Base-by-base conservation (phyloP, 805 yeast species). In the Groenewaldozyma tartarivorans region DNA sequence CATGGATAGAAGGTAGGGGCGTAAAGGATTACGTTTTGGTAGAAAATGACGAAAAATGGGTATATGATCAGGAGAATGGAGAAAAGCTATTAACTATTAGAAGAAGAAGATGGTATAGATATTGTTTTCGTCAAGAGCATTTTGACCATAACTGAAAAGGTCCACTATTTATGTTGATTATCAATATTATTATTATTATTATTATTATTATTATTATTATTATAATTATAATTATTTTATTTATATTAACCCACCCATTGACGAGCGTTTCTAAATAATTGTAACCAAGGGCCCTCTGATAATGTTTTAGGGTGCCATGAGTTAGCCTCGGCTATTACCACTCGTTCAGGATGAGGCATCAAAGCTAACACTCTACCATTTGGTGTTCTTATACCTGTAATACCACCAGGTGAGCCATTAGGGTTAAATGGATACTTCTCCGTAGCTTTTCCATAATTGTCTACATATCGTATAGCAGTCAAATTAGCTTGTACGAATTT, bases 281-380 rank as follows among this genome's bases (percentile, higher is more conserved):
- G 76, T 50, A 92, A 77, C 98, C 98, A 92, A 38, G 98, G 98
- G 41, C 95, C 95, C 22, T 79, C 81, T 41, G 77, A 81, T 88
- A 94, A 85, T 20, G 66, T 71, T 44, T 69, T 64, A 38, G 96
- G 96, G 58, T 85, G 84, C 78, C 85, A 90, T 3, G 96, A 86
- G 67, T 90, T 90, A 42, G 94, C 69, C 62, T 84, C 95, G 57
- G 79, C 69, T 66, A 96, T 75, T 43, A 79, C 72, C 39, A 84
- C 92, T 67, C 98, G 84, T 66, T 92, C 98, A 19, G 98, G 98
- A 62, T 92, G 98, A 36, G 98, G 98, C 98, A 92, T 92, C 87
- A 92, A 77, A 3, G 96, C 96, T 54, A 92, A 69, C 2, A 92
- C 96, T 62, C 98, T 79, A 49, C 97, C 97, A 57, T 84, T 86